Evolutionary conservation across 768 basidiomycete genomes (phyloP).

Genomic region (Kwoniella dendrophila): DNA sequence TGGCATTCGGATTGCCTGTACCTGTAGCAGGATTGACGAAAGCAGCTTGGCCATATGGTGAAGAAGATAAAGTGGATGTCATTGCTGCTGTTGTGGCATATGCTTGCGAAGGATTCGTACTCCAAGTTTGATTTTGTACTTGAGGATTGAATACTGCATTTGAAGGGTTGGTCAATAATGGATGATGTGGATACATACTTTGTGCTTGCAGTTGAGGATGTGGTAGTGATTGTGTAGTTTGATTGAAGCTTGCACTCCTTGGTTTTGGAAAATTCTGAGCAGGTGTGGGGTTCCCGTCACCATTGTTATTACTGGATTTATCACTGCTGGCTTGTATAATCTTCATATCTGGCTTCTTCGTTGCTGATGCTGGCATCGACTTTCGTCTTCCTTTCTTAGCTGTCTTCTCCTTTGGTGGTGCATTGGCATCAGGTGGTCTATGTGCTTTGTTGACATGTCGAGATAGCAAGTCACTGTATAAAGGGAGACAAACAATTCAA

Average conservation of each 20-base stretch:
- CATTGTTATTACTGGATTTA: not conserved
- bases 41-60: conserved; percentile 9
- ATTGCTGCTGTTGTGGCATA: conserved; percentile 18
- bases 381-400: conserved; percentile 43
- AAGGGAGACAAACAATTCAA: not conserved
- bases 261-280: conserved; percentile 15
- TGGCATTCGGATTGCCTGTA: conserved; percentile 22
- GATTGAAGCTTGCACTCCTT: conserved; percentile 12
- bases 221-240: too few species aligned
- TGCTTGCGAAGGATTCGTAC: conserved; percentile 10
- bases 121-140: conserved; percentile 16
- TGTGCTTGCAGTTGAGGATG: conserved; percentile 34
- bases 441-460: conserved; percentile 56
- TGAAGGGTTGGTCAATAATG: conserved; percentile 13
- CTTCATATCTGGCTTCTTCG: conserved; percentile 1
- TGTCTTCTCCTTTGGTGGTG: conserved; percentile 24
- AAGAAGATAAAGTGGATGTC: conserved; percentile 9
- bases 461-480: conserved; percentile 48
- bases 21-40: conserved; percentile 19
- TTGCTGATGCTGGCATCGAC: conserved; percentile 28
- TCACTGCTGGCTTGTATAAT: not conserved
- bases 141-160: not conserved
- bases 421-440: conserved; percentile 39
- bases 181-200: conserved; percentile 43
- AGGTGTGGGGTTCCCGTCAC: not conserved